Evolutionary conservation across 2,329 filamentous ascomycete species (phyloP), one percentile per base, ranked within the genome.

Genomic region (Fusarium buharicum): DNA sequence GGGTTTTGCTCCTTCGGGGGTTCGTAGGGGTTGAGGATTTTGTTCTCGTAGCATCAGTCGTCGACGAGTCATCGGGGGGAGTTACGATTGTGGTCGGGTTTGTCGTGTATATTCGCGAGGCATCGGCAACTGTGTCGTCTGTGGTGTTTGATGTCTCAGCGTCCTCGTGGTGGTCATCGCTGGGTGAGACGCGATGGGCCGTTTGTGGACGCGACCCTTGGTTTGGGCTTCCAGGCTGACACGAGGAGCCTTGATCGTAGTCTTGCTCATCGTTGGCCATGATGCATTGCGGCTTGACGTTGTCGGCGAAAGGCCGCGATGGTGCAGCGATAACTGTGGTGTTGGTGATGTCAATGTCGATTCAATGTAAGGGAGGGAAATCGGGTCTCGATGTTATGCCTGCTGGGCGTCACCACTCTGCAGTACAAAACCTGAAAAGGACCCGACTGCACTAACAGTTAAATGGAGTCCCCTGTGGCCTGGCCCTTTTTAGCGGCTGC

Each of bases 261-360:
- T 68, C 59, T 62, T 59, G 55, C 60, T 75, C 73, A 71, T 73
- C 72, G 64, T 70, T 67, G 59, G 74, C 73, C 77, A 78, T 78
- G 71, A 68, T 72, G 71, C 74, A 74, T 74, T 65, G 66, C 70
- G 67, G 66, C 66, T 44, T 45, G 43, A 17, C 41, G 34, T 34
- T 33, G 14, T 47, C 45, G 50, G 49, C 30, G 37, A 39, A 45
- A 40, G 43, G 51, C 62, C 62, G 48, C 49, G 47, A 51, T 55
- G 56, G 31, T 38, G 28, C 30, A 33, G 52, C 39, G 22, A 24
- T 24, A 30, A 41, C 17, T 56, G 40, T 50, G 47, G 51, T 56
- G 46, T 12, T 57, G 48, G 47, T 17, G 49, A 51, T 24, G 28
- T 57, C 31, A 48, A 53, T 36, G 53, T 39, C 50, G 45, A 30